Percentiles rank a stretch among this genome's conserved stretches.
phyloP scores from a whole-genome alignment of 345 rosid species.

The Eucalyptus erythrocorys region DNA sequence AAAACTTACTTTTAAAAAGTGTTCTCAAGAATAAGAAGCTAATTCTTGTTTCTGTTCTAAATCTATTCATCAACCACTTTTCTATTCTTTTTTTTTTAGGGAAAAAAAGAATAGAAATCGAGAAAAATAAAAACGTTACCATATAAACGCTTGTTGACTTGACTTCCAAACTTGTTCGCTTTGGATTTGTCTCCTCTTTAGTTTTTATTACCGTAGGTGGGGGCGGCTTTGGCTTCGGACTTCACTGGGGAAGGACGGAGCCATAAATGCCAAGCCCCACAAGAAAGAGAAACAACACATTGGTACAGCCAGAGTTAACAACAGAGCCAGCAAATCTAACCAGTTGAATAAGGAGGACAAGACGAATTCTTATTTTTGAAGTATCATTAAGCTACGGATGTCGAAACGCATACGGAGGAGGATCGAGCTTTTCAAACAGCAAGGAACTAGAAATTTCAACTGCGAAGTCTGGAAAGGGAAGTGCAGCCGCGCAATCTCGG shows the following conservation, averaged over 20 bases:
- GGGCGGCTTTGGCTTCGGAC: neutral
- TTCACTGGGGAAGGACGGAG: neutral
- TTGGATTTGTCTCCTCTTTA: neutral
- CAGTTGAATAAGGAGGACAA: neutral
- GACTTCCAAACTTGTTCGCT: neutral
- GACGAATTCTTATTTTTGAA: neutral
- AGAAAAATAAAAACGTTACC: no score
- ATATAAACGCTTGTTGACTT: no score
- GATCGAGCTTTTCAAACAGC: neutral
- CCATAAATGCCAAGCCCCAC: neutral
- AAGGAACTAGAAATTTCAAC: neutral
- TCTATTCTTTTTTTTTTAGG: no score
- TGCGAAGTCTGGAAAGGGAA: neutral
- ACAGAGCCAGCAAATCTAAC: neutral
- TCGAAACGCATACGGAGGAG: neutral
- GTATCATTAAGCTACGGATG: neutral
- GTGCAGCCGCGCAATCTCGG: neutral
- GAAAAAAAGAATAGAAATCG: no score
- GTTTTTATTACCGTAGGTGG: neutral
- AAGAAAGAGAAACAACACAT: neutral
- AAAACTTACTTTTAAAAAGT: no score
- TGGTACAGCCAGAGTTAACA: neutral
- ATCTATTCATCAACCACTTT: no score
- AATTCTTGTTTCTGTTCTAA: no score
- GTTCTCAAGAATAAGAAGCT: no score